Evolutionary conservation across 78 protist genomes (phyloP).

Genomic region (Cavenderia fasciculata): DNA sequence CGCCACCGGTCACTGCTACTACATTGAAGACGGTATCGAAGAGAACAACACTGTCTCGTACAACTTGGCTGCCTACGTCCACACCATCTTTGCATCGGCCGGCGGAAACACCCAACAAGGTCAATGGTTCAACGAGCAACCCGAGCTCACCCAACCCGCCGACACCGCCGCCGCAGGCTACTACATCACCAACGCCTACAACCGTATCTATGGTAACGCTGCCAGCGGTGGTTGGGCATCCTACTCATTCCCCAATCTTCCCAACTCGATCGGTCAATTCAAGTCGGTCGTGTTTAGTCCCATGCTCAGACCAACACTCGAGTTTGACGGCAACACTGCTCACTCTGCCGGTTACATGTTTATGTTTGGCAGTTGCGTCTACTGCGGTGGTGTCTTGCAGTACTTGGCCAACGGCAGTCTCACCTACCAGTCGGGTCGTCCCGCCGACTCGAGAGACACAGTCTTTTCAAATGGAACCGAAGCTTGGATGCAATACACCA

Average conservation of each 20-base stretch:
- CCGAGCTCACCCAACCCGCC: conserved; percentile 36
- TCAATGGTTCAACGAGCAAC: conserved; percentile 6
- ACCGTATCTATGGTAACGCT: conserved; percentile 81
- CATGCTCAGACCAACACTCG: conserved; percentile 20
- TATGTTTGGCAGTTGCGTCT: conserved; percentile 68
- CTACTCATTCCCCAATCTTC: conserved; percentile 76
- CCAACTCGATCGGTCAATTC: conserved; percentile 42
- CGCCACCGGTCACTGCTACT: conserved; percentile 83
- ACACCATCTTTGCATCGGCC: conserved; percentile 28
- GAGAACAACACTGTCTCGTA: conserved; percentile 73
- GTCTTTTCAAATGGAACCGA: not conserved
- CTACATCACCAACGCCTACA: conserved; percentile 74
- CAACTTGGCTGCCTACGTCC: conserved; percentile 77
- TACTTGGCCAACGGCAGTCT: not conserved
- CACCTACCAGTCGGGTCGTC: not conserved
- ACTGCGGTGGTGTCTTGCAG: conserved; percentile 21
- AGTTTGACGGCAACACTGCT: conserved; percentile 87
- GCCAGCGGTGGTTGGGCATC: conserved; percentile 87
- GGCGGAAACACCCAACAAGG: conserved; percentile 34
- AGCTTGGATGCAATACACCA: conserved; percentile 20
- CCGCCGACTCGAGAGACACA: not conserved
- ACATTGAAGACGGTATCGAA: conserved; percentile 87
- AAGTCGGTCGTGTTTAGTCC: conserved; percentile 19
- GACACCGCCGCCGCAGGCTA: conserved; percentile 26
- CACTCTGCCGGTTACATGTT: conserved; percentile 69